Conservation (phyloP, 1,284 basidiomycete species). For the Sporisorium reilianum region DNA sequence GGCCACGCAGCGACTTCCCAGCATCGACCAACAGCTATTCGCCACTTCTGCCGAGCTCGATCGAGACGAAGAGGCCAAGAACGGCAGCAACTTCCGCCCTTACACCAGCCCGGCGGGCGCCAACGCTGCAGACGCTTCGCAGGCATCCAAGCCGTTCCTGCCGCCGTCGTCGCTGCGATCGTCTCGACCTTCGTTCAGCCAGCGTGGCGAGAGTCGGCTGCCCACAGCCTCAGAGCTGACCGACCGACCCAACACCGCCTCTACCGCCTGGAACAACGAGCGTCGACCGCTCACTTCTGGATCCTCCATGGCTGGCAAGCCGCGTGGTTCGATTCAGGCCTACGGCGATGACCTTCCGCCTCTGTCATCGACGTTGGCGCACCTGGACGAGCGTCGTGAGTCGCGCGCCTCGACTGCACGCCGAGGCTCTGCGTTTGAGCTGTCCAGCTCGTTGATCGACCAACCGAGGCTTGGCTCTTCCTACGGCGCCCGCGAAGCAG, state of each 20-base stretch:
- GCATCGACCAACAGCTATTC: conserved; percentile 52
- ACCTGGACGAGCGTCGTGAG: conserved; percentile 35
- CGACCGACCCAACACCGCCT: conserved; percentile 14
- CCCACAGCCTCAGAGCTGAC: conserved; percentile 19
- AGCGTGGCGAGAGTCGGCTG: conserved; percentile 28
- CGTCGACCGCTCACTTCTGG: conserved; percentile 45
- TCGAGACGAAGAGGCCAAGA: conserved; percentile 27
- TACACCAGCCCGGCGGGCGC: conserved; percentile 51
- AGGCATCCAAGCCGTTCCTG: conserved; percentile 32
- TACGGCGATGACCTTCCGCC: conserved; percentile 31
- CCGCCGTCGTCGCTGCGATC: conserved; percentile 42
- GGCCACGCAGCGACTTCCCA: conserved; percentile 40
- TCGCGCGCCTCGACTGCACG: conserved; percentile 23
- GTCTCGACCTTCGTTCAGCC: conserved; percentile 26
- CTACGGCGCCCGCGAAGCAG: conserved; percentile 24
- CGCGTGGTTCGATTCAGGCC: conserved; percentile 20
- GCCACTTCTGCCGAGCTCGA: conserved; percentile 40
- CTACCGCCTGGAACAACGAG: conserved; percentile 21
- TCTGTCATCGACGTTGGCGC: conserved; percentile 30
- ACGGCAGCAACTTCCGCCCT: conserved; percentile 27
- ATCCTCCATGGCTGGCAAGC: conserved; percentile 23
- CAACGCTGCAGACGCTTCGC: conserved; percentile 13
- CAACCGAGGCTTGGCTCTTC: conserved; percentile 29
- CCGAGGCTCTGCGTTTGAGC: conserved; percentile 30
- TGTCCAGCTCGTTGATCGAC: conserved; percentile 8